Evolutionary conservation across 2,329 filamentous ascomycete genomes (phyloP).

Genomic region (Pseudogymnoascus sp.): DNA sequence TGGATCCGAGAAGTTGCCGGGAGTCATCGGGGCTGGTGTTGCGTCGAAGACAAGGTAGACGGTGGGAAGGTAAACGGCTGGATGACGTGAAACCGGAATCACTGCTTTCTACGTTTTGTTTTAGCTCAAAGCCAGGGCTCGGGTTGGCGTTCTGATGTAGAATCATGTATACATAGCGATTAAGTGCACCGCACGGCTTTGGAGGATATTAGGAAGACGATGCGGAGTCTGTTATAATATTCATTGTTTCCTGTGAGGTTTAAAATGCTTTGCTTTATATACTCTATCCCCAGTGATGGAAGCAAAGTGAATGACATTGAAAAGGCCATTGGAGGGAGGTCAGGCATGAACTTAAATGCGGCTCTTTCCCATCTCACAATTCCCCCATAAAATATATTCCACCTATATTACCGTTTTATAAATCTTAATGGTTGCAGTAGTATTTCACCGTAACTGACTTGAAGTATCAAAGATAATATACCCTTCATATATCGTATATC

Average conservation of each 20-base stretch:
- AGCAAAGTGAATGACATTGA: not conserved
- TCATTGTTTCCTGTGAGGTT: not conserved
- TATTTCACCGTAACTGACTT: not conserved
- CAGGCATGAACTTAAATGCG: not conserved
- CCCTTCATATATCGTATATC: slow-evolving; percentile 1
- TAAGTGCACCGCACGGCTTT: not conserved
- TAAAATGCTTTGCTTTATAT: not conserved
- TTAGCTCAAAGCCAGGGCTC: slow-evolving; percentile 2
- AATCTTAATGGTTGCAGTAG: not conserved
- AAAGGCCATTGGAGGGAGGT: not conserved
- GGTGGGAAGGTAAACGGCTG: not conserved
- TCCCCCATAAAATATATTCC: not conserved
- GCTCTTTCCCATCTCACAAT: not conserved
- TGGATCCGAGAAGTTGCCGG: slow-evolving; percentile 79
- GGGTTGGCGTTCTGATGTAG: slow-evolving; percentile 8
- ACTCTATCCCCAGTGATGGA: not conserved
- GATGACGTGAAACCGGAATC: slow-evolving; percentile 6
- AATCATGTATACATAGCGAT: slow-evolving; percentile 9
- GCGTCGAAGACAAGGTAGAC: slow-evolving; percentile 47
- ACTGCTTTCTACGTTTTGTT: slow-evolving; percentile 1
- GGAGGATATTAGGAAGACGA: not conserved
- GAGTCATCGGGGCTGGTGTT: slow-evolving; percentile 93
- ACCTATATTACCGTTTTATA: not conserved
- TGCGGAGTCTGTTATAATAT: not conserved
- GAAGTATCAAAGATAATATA: slow-evolving; percentile 5